A percentile compares a stretch with the other conserved stretches of the same genome.
phyloP scores from a whole-genome alignment of 805 yeast species.

The Jamesozyma jinghongensis region DNA sequence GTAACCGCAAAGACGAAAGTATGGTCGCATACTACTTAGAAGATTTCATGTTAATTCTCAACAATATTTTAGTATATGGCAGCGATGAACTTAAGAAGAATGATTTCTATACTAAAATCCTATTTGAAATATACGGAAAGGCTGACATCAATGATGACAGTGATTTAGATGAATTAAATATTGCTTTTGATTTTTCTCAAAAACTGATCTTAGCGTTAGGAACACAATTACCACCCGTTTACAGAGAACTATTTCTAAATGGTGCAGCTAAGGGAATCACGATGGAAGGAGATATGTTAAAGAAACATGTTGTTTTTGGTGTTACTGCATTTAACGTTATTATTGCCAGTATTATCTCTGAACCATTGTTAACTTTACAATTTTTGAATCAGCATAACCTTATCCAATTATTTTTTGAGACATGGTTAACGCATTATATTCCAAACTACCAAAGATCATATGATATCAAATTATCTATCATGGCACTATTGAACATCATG shows the following conservation, averaged over 20 bases:
- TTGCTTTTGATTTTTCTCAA: slow-evolving; percentile 56
- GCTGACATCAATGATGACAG: slow-evolving; percentile 38
- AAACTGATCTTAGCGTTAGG: slow-evolving; percentile 53
- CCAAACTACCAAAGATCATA: slow-evolving; percentile 57
- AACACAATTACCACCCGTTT: slow-evolving; percentile 34
- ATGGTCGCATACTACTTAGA: slow-evolving; percentile 61
- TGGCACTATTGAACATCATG: slow-evolving; percentile 54
- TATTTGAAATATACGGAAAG: slow-evolving; percentile 42
- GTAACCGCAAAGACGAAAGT: slow-evolving; percentile 32
- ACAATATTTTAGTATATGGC: slow-evolving; percentile 63
- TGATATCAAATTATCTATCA: slow-evolving; percentile 66
- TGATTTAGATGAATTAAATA: slow-evolving; percentile 46
- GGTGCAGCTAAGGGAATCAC: slow-evolving; percentile 33
- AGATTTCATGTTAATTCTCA: slow-evolving; percentile 64
- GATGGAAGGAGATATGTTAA: slow-evolving; percentile 18
- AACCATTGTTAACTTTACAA: slow-evolving; percentile 44
- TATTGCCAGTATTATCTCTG: slow-evolving; percentile 54
- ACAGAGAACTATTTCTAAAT: slow-evolving; percentile 39
- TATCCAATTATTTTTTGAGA: slow-evolving; percentile 43
- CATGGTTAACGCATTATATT: slow-evolving; percentile 31
- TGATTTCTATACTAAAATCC: slow-evolving; percentile 39
- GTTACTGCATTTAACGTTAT: slow-evolving; percentile 43
- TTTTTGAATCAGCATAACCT: slow-evolving; percentile 39
- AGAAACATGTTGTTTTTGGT: slow-evolving; percentile 26
- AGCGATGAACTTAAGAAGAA: slow-evolving; percentile 39